Evolutionary conservation across 2,329 filamentous ascomycete genomes (phyloP).

Genomic region (Trichoderma afroharzianum): DNA sequence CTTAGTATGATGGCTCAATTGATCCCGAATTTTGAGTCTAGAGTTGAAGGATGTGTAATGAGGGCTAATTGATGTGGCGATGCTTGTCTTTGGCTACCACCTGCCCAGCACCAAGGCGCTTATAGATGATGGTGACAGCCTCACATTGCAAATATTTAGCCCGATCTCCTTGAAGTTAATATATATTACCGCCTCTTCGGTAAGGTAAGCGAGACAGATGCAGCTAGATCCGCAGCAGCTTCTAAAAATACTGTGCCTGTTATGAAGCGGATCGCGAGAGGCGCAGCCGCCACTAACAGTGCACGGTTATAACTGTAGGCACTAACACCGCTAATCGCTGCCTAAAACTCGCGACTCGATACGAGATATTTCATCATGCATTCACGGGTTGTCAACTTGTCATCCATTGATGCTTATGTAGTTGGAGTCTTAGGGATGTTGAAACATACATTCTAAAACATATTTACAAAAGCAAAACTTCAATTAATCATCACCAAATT

Average conservation of each 20-base stretch:
- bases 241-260: slow-evolving; percentile 2
- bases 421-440: background rate
- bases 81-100: background rate
- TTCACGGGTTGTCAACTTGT: background rate
- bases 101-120: background rate
- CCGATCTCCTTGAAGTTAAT: background rate
- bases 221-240: background rate
- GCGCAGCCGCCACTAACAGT: background rate
- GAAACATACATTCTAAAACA: background rate
- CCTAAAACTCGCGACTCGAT: background rate
- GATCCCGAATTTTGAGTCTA: background rate
- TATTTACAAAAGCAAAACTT: background rate
- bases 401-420: background rate
- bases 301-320: background rate
- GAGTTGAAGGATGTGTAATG: background rate
- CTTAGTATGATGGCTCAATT: background rate
- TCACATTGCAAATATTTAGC: background rate
- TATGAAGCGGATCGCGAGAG: slow-evolving; percentile 5
- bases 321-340: background rate
- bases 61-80: background rate
- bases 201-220: background rate
- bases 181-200: background rate
- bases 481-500: background rate
- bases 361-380: background rate
- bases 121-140: background rate